Percentiles rank a stretch among this genome's conserved stretches.
Evolutionary conservation across 768 basidiomycete species (phyloP).

Genomic region (Suillus alpinus): DNA sequence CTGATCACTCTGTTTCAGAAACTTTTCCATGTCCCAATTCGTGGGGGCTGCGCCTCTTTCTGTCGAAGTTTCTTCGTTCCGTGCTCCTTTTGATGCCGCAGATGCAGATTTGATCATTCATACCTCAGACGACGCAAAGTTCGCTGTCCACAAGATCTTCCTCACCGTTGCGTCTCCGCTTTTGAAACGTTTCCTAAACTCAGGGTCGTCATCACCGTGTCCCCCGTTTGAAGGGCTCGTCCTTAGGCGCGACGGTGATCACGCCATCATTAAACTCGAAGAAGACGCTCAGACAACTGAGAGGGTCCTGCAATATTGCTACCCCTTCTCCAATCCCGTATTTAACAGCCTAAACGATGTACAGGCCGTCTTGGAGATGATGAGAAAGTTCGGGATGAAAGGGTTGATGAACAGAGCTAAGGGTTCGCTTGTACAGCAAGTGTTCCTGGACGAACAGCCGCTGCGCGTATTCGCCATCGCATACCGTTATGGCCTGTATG

Average conservation of each 20-base stretch:
- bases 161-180: conserved; percentile 41
- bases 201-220: conserved; percentile 27
- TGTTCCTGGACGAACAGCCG: conserved; percentile 28
- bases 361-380: conserved; percentile 32
- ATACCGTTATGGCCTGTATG: conserved; percentile 32
- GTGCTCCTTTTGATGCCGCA: conserved; percentile 37
- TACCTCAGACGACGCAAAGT: conserved; percentile 39
- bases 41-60: conserved; percentile 23
- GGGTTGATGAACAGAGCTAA: conserved; percentile 29
- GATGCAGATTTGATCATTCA: conserved; percentile 43
- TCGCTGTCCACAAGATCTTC: conserved; percentile 42
- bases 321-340: conserved; percentile 33
- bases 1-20: background rate
- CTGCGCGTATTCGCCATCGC: conserved; percentile 40
- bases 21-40: conserved; percentile 25
- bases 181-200: conserved; percentile 30
- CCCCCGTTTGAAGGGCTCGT: conserved; percentile 25
- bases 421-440: conserved; percentile 22
- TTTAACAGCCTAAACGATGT: conserved; percentile 34
- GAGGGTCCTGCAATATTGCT: conserved; percentile 33
- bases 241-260: conserved; percentile 21
- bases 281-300: conserved; percentile 33
- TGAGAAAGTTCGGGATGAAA: conserved; percentile 39
- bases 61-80: conserved; percentile 23
- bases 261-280: conserved; percentile 27